Conservation (phyloP, 768 basidiomycete species). For the Melanogaster broomeanus region DNA sequence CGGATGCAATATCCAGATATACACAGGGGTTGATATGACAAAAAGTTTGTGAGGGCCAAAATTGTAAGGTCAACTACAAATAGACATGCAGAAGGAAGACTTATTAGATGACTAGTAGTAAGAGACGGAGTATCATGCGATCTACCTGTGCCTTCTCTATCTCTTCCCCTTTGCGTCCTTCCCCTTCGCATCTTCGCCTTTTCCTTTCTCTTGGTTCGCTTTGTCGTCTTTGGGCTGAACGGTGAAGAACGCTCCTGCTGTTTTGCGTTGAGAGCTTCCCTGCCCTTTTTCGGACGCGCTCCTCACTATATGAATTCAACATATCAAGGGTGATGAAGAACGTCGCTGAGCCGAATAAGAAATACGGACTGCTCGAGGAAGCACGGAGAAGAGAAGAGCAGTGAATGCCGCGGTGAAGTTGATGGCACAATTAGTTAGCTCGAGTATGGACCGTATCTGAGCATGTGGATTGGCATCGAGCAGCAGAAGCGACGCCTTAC, state of each 20-base stretch:
- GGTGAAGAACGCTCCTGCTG: constrained; percentile 98
- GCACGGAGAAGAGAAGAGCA: constrained; percentile 44
- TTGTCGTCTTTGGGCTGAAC: constrained; percentile 59
- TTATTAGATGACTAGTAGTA: constrained; percentile 23
- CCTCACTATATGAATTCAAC: constrained; percentile 66
- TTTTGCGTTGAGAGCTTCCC: constrained; percentile 90
- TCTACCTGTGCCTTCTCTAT: constrained; percentile 40
- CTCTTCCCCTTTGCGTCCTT: constrained; percentile 16
- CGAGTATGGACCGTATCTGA: constrained; percentile 8
- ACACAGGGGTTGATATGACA: no score
- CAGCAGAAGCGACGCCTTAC: constrained; percentile 24
- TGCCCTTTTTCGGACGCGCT: constrained; percentile 92
- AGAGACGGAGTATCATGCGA: no score
- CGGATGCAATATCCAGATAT: no score
- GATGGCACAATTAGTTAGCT: constrained; percentile 31
- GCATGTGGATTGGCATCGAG: neutral
- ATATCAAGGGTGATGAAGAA: constrained; percentile 33
- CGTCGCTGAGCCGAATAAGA: constrained; percentile 43
- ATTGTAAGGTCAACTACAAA: no score
- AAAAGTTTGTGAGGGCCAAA: no score
- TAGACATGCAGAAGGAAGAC: no score
- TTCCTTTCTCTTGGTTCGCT: constrained; percentile 40
- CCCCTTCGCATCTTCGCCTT: constrained; percentile 55
- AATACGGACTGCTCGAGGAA: constrained; percentile 48
- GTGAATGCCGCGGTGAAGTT: constrained; percentile 48